Evolutionary conservation across 805 yeast genomes (phyloP).

Genomic region (Saturnispora gosingensis): DNA sequence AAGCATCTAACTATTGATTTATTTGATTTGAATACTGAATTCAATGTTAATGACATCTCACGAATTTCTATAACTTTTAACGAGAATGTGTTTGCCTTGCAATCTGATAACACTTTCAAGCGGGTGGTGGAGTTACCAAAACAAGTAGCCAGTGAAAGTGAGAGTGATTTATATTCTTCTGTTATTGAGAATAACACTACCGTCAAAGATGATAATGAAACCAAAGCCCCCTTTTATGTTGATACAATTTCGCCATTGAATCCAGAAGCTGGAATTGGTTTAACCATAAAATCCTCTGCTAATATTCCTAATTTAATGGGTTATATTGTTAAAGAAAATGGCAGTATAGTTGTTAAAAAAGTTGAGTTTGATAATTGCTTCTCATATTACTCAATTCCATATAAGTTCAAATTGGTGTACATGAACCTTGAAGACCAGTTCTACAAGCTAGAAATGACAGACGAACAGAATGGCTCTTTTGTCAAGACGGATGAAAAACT

Average conservation of each 20-base stretch:
- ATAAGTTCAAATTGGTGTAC: not conserved
- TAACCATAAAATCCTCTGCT: not conserved
- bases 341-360: not conserved
- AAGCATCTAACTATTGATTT: conserved; percentile 3
- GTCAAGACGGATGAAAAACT: not conserved
- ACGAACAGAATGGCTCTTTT: conserved; percentile 2
- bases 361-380: not conserved
- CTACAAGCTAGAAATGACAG: conserved; percentile 1
- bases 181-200: not conserved
- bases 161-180: not conserved
- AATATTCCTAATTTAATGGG: not conserved
- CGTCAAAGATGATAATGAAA: not conserved
- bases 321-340: not conserved
- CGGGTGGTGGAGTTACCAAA: not conserved
- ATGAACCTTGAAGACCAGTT: not conserved
- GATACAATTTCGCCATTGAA: not conserved
- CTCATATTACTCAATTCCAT: not conserved
- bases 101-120: not conserved
- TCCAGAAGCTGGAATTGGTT: not conserved
- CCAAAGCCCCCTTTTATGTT: not conserved
- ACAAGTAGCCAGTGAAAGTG: not conserved
- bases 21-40: not conserved
- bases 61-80: not conserved
- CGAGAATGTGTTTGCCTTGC: not conserved
- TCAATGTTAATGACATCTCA: conserved; percentile 3